Evolutionary conservation across 2,329 filamentous ascomycete genomes (phyloP), one percentile per base, ranked within the genome.

Genomic region (Exophiala xenobiotica): DNA sequence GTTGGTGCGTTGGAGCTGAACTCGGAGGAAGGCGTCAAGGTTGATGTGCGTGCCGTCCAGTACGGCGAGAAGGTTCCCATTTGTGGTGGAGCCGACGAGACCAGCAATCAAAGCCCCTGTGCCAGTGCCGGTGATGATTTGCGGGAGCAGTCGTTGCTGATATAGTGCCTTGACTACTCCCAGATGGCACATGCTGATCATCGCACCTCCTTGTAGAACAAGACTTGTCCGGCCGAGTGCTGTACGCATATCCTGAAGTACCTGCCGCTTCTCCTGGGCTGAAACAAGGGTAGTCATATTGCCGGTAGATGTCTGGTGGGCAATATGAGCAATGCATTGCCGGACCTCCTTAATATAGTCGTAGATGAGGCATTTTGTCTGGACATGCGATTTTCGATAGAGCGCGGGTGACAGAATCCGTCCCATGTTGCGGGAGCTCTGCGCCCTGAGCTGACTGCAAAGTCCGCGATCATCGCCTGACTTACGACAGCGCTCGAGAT

Each of bases 151-250:
- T 0, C 88, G 88, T 22, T 87, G 81, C 27, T 90, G 72, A 69
- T 91, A 88, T 33, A 96, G 74, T 1, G 90, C 90, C 66, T 92
- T 95, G 31, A 95, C 88, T 4, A 96, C 90, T 5, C 91, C 91
- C 3, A 96, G 69, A 68, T 96, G 92, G 63, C 89, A 96, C 7
- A 96, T 73, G 1, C 91, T 91, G 63, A 96, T 96, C 51, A 95
- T 92, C 35, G 90, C 88, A 11, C 92, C 91, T 41, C 91, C 91
- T 67, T 96, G 90, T 1, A 96, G 71, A 3, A 96, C 86, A 19
- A 96, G 77, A 1, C 88, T 90, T 49, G 86, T 93, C 58, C 90
- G 79, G 7, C 91, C 92, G 70, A 95, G 95, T 0, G 90, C 88
- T 67, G 93, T 89, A 8, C 91, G 79, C 7, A 90, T 90, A 68